Evolutionary conservation across 2,329 filamentous ascomycete genomes (phyloP).

Genomic region (Colletotrichum limetticola): DNA sequence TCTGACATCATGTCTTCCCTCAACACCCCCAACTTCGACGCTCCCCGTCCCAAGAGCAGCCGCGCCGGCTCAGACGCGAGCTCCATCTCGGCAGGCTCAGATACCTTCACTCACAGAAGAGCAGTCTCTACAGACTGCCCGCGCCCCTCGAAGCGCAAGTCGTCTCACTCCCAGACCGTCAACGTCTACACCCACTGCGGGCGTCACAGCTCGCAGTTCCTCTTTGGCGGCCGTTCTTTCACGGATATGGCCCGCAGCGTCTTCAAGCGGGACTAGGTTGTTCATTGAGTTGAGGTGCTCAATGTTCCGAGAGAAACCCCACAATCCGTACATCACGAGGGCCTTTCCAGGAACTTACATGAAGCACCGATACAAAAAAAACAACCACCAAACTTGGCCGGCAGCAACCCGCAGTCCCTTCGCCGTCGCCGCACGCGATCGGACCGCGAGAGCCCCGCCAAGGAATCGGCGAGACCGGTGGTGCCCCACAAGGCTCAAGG

Average conservation of each 20-base stretch:
- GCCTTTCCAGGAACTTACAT: background rate
- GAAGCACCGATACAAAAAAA: background rate
- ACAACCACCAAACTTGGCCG: background rate
- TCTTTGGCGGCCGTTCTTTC: constrained; percentile 61
- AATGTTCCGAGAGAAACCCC: background rate
- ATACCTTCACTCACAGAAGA: constrained; percentile 36
- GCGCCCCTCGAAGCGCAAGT: constrained; percentile 42
- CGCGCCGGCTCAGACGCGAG: constrained; percentile 29
- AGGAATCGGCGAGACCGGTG: background rate
- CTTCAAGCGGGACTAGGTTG: constrained; percentile 42
- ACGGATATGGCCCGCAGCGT: constrained; percentile 55
- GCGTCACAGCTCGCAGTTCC: constrained; percentile 63
- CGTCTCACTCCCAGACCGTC: constrained; percentile 49
- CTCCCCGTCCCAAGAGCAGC: constrained; percentile 30
- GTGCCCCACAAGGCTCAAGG: background rate
- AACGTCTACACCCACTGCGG: constrained; percentile 67
- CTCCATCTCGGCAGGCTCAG: constrained; percentile 15
- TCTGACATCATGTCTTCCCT: constrained; percentile 10
- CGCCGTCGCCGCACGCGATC: constrained; percentile 15
- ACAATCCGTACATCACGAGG: background rate
- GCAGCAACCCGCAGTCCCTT: background rate
- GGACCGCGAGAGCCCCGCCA: constrained; percentile 20
- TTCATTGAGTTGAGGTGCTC: background rate
- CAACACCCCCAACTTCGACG: constrained; percentile 18
- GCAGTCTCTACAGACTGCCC: constrained; percentile 31